phyloP scores from a whole-genome alignment of 2,329 filamentous ascomycete species.

The Fusarium nematophilum region DNA sequence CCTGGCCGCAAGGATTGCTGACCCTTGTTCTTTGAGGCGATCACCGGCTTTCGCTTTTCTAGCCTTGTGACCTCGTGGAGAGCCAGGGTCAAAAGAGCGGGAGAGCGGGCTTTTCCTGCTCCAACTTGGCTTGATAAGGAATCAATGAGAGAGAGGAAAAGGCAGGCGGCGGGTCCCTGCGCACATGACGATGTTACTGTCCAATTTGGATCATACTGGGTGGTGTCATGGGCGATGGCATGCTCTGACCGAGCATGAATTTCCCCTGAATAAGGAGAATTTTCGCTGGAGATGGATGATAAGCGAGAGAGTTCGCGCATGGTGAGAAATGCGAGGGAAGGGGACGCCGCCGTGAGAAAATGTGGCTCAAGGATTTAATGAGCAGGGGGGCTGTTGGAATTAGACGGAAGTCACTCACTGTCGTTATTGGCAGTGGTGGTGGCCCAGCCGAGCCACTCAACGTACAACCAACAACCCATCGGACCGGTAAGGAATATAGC shows the following conservation, averaged over 20 bases:
- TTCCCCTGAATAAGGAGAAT: constrained; percentile 14
- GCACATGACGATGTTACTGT: constrained; percentile 23
- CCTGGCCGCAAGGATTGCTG: constrained; percentile 27
- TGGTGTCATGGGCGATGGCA: constrained; percentile 2
- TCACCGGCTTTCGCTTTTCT: constrained; percentile 13
- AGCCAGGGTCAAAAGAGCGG: constrained; percentile 14
- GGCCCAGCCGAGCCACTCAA: no score
- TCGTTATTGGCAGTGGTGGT: background rate
- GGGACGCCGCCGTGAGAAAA: constrained; percentile 5
- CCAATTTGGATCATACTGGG: background rate
- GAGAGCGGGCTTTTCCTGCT: constrained; percentile 28
- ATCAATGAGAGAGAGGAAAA: constrained; percentile 14
- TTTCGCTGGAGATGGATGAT: background rate
- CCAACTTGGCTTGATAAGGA: constrained; percentile 37
- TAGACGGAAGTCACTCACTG: background rate
- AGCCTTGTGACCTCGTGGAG: constrained; percentile 37
- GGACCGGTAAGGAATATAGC: no score
- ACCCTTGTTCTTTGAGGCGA: constrained; percentile 32
- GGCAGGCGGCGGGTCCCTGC: constrained; percentile 20
- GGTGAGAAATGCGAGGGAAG: constrained; percentile 17
- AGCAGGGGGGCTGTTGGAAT: constrained; percentile 26
- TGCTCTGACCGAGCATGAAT: constrained; percentile 10
- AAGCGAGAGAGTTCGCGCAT: constrained; percentile 6
- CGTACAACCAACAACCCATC: no score
- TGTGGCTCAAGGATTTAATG: constrained; percentile 17